Conservation (phyloP, 1,284 basidiomycete species). For the Marasmius sp. region DNA sequence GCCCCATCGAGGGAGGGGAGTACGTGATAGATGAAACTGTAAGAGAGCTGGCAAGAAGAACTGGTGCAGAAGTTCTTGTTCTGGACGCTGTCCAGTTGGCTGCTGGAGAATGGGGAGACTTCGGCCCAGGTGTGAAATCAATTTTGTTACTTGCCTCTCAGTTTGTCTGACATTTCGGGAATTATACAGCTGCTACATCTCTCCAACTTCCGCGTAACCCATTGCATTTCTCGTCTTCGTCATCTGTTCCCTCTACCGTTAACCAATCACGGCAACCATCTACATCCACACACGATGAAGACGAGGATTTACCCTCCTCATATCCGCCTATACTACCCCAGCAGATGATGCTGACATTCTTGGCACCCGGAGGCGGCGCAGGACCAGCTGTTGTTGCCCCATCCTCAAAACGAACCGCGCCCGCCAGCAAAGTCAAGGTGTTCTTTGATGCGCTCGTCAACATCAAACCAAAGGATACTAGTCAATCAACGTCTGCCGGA, state of each 20-base stretch:
- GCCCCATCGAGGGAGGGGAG: slow-evolving; percentile 78
- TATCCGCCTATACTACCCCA: slow-evolving; percentile 31
- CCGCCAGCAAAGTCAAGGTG: slow-evolving; percentile 55
- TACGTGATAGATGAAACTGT: slow-evolving; percentile 79
- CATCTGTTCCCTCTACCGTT: slow-evolving; percentile 21
- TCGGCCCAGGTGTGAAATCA: slow-evolving; percentile 59
- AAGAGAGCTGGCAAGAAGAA: slow-evolving; percentile 67
- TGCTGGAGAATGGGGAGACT: slow-evolving; percentile 77
- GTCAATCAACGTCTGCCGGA: slow-evolving; percentile 22
- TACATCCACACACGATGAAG: slow-evolving; percentile 42
- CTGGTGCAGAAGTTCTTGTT: slow-evolving; percentile 77
- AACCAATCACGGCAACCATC: slow-evolving; percentile 15
- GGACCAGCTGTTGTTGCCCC: slow-evolving; percentile 43
- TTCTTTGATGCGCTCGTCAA: slow-evolving; percentile 80
- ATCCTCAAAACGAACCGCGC: slow-evolving; percentile 37
- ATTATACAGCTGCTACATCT: slow-evolving; percentile 51
- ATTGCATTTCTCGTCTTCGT: slow-evolving; percentile 56
- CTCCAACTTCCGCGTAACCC: slow-evolving; percentile 73
- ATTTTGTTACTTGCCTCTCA: slow-evolving; percentile 3
- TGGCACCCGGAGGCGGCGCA: slow-evolving; percentile 45
- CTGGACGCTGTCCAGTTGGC: slow-evolving; percentile 81
- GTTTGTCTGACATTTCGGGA: slow-evolving; percentile 12
- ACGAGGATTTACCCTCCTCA: slow-evolving; percentile 43
- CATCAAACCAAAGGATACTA: slow-evolving; percentile 34
- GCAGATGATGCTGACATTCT: slow-evolving; percentile 64